A percentile compares a stretch with the other conserved stretches of the same genome.
phyloP scores from a whole-genome alignment of 1,139 yeast species.

The Candida tropicalis region DNA sequence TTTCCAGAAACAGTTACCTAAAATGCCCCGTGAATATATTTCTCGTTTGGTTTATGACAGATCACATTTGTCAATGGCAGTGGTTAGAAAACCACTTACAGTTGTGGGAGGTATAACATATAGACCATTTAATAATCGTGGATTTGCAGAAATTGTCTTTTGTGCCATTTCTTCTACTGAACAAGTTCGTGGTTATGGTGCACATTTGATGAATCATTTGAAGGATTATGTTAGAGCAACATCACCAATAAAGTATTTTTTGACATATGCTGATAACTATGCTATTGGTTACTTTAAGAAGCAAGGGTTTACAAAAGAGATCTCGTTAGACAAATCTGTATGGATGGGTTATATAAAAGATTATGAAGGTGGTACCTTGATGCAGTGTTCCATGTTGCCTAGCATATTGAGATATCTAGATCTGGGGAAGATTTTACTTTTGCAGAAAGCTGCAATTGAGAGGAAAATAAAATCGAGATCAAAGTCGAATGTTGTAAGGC shows the following conservation, averaged over 20 bases:
- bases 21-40: conserved; percentile 97
- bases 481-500: conserved; percentile 74
- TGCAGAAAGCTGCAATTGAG: conserved; percentile 91
- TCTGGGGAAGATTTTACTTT: conserved; percentile 76
- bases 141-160: conserved; percentile 96
- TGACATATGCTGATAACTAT: conserved; percentile 97
- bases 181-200: conserved; percentile 98
- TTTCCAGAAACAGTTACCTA: conserved; percentile 95
- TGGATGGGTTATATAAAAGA: conserved; percentile 99
- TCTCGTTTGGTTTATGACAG: conserved; percentile 93
- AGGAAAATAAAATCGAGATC: conserved; percentile 81
- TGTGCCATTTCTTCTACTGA: conserved; percentile 98
- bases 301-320: conserved; percentile 96
- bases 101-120: conserved; percentile 98
- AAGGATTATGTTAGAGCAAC: conserved; percentile 94
- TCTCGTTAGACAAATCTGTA: conserved; percentile 75
- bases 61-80: conserved; percentile 94
- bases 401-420: conserved; percentile 79
- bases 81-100: conserved; percentile 86
- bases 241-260: conserved; percentile 79
- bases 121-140: conserved; percentile 86
- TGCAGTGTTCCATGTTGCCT: conserved; percentile 97
- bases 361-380: conserved; percentile 97
- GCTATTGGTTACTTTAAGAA: conserved; percentile 98
- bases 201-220: conserved; percentile 95